Evolutionary conservation across 169 alveolate species (phyloP).

Genomic region (Cryptosporidium felis): DNA sequence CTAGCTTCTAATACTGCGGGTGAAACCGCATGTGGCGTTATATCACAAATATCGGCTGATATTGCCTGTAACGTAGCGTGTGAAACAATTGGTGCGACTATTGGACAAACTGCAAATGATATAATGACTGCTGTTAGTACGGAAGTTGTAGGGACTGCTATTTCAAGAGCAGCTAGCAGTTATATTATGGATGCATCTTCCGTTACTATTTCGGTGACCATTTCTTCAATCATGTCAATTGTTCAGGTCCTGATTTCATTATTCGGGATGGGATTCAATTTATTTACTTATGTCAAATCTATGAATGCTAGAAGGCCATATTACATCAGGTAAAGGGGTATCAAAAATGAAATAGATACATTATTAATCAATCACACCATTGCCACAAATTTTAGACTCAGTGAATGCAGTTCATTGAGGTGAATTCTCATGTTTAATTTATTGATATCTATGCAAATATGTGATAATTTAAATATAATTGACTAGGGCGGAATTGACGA

Average conservation of each 20-base stretch:
- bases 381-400: no score
- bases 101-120: neutral
- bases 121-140: constrained; percentile 4
- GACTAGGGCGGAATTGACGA: constrained; percentile 58
- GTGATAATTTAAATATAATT: no score
- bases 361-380: no score
- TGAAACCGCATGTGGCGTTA: constrained; percentile 24
- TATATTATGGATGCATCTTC: neutral
- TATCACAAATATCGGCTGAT: constrained; percentile 56
- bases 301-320: constrained; percentile 37
- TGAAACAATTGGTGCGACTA: neutral
- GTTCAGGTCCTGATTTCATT: constrained; percentile 27
- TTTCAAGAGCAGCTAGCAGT: neutral
- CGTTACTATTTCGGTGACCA: constrained; percentile 23
- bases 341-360: no score
- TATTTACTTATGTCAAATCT: constrained; percentile 1
- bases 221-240: constrained; percentile 15
- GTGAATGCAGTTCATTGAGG: no score
- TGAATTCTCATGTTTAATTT: no score
- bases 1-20: constrained; percentile 17
- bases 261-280: constrained; percentile 50
- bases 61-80: constrained; percentile 31
- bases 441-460: no score
- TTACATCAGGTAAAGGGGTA: constrained; percentile 15
- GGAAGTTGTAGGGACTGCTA: neutral